Percentiles rank a stretch among this genome's conserved stretches.
Conservation (phyloP, 768 basidiomycete genomes). For the Clathrus columnatus region DNA sequence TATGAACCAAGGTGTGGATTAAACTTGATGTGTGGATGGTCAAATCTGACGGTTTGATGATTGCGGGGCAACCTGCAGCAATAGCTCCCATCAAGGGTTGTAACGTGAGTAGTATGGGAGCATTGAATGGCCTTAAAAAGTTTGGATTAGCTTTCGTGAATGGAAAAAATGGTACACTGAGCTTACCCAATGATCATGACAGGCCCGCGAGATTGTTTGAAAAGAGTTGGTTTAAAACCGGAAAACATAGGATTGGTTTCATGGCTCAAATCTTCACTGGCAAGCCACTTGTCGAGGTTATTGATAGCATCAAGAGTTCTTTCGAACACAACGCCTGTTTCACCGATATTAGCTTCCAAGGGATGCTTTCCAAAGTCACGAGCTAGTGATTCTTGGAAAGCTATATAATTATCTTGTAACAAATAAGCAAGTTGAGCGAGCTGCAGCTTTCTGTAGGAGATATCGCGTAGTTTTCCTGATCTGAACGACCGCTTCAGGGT, state of each 20-base stretch:
- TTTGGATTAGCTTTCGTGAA: conserved; percentile 10
- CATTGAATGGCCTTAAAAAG: conserved; percentile 27
- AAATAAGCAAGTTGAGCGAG: conserved; percentile 65
- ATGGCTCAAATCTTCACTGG: conserved; percentile 30
- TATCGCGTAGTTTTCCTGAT: conserved; percentile 53
- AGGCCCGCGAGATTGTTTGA: conserved; percentile 9
- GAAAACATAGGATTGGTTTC: conserved; percentile 32
- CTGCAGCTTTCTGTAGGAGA: conserved; percentile 66
- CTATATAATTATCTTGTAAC: conserved; percentile 60
- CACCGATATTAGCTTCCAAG: conserved; percentile 52
- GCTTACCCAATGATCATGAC: conserved; percentile 14
- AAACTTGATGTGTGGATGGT: conserved; percentile 46
- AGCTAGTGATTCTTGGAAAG: conserved; percentile 48
- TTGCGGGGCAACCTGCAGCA: conserved; percentile 64
- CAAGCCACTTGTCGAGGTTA: conserved; percentile 68
- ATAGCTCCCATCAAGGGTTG: conserved; percentile 65
- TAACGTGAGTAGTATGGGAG: conserved; percentile 43
- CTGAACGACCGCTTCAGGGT: conserved; percentile 50
- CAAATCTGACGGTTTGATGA: conserved; percentile 73
- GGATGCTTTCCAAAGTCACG: conserved; percentile 56
- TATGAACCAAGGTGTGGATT: conserved; percentile 56
- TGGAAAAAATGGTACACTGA: conserved; percentile 18
- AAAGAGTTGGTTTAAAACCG: conserved; percentile 6
- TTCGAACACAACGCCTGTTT: conserved; percentile 43
- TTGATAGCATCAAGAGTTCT: conserved; percentile 47